These are phyloP conservation scores for Xylaria grammica DNA, from an alignment of 495 filamentous ascomycete genomes.

Conservation along the genomic window DNA sequence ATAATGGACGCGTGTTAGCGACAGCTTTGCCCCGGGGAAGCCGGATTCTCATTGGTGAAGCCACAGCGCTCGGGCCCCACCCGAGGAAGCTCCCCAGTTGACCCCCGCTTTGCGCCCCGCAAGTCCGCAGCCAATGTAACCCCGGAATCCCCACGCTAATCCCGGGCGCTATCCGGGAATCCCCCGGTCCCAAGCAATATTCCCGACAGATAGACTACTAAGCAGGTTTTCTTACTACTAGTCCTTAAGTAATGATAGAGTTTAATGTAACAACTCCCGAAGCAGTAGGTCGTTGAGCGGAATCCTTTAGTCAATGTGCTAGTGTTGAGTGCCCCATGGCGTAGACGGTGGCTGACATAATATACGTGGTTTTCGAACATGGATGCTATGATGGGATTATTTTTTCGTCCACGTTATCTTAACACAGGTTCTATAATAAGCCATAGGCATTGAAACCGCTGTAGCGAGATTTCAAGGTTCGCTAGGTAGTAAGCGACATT, in stretches of 20 bases:
- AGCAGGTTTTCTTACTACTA: not conserved
- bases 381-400: too few relatives aligned
- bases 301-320: too few relatives aligned
- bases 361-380: not conserved
- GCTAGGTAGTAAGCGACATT: not conserved
- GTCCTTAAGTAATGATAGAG: too few relatives aligned
- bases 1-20: not conserved
- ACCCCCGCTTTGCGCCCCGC: too few relatives aligned
- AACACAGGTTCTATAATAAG: constrained; percentile 4
- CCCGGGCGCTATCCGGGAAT: not conserved
- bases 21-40: not conserved
- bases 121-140: constrained; percentile 6
- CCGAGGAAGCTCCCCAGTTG: not conserved
- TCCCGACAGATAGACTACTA: not conserved
- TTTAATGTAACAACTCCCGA: too few relatives aligned
- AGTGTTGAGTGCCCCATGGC: too few relatives aligned
- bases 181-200: not conserved
- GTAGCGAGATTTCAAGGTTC: not conserved
- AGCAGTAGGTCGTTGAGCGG: too few relatives aligned
- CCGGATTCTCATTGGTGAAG: not conserved
- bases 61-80: too few relatives aligned
- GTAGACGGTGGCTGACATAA: not conserved
- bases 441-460: not conserved
- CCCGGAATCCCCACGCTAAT: constrained; percentile 6
- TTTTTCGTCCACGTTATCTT: not conserved